These are phyloP conservation scores for Sodiomyces alkalinus DNA, from an alignment of 2,329 filamentous ascomycete genomes.

Conservation along the genomic window DNA sequence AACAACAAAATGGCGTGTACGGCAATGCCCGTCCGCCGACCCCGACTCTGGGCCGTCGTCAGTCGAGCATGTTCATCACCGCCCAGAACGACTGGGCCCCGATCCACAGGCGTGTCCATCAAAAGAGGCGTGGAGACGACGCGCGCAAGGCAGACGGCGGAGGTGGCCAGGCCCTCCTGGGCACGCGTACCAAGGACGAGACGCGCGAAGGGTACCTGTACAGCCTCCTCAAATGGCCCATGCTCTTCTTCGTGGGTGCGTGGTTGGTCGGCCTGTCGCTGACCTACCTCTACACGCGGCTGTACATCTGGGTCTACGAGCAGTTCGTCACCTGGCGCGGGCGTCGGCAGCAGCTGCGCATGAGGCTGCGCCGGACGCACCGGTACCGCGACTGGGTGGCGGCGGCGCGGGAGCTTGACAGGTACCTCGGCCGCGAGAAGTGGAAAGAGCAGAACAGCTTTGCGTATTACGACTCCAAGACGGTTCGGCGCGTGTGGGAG, in stretches of 20 bases:
- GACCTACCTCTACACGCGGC: slow-evolving; percentile 63
- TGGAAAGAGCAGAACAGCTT: slow-evolving; percentile 71
- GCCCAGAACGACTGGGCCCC: slow-evolving; percentile 95
- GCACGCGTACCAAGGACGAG: slow-evolving; percentile 65
- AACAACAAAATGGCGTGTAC: slow-evolving; percentile 3
- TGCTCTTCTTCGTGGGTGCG: slow-evolving; percentile 62
- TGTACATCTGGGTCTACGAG: slow-evolving; percentile 90
- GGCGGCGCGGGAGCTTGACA: slow-evolving; percentile 66
- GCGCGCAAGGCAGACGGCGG: slow-evolving; percentile 14
- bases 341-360: slow-evolving; percentile 53
- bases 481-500: slow-evolving; percentile 59
- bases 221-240: slow-evolving; percentile 77
- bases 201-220: slow-evolving; percentile 91
- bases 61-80: slow-evolving; percentile 56
- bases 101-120: slow-evolving; percentile 54
- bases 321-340: slow-evolving; percentile 85
- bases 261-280: slow-evolving; percentile 65
- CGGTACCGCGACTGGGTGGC: slow-evolving; percentile 74
- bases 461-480: slow-evolving; percentile 79
- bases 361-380: slow-evolving; percentile 53
- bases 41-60: slow-evolving; percentile 12
- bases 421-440: slow-evolving; percentile 61
- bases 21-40: slow-evolving; percentile 4
- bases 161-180: slow-evolving; percentile 24
- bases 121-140: slow-evolving; percentile 21